phyloP scores from a whole-genome alignment of 306 rosid species.

The Trifolium dubium region DNA sequence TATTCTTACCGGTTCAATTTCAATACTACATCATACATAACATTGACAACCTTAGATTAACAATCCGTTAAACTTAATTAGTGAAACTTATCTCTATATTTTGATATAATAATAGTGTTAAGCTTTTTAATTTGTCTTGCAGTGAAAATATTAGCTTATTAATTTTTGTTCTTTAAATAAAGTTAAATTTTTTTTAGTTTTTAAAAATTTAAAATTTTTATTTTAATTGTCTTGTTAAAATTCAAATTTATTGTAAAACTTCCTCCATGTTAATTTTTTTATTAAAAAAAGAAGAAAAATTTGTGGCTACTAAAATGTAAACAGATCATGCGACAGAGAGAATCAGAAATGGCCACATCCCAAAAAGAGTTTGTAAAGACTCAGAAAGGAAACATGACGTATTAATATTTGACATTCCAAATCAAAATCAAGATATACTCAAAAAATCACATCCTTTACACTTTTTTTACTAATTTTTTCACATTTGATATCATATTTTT shows the following conservation, averaged over 20 bases:
- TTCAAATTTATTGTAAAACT: too few species aligned
- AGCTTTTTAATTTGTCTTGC: too few species aligned
- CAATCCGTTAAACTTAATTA: constrained; percentile 50
- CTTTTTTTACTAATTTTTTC: not conserved
- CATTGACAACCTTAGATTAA: constrained; percentile 54
- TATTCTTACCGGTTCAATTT: too few species aligned
- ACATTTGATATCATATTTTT: constrained; percentile 38
- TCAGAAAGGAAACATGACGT: constrained; percentile 40
- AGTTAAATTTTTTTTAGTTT: too few species aligned
- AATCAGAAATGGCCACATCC: constrained; percentile 36
- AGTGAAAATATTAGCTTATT: too few species aligned
- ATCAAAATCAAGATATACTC: not conserved
- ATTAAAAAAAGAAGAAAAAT: too few species aligned
- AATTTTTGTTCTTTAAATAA: too few species aligned
- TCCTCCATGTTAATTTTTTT: too few species aligned
- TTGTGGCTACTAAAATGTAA: not conserved
- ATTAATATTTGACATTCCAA: constrained; percentile 35
- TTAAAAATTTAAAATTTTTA: too few species aligned
- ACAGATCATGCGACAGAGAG: constrained; percentile 33
- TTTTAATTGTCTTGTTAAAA: too few species aligned
- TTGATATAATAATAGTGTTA: not conserved
- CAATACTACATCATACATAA: too few species aligned
- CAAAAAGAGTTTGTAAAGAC: constrained; percentile 27
- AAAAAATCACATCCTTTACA: constrained; percentile 18
- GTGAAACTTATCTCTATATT: not conserved